Evolutionary conservation across 129 eudicot genomes (phyloP), one percentile per base, ranked within the genome.

Genomic region (Flaveria sonorensis): DNA sequence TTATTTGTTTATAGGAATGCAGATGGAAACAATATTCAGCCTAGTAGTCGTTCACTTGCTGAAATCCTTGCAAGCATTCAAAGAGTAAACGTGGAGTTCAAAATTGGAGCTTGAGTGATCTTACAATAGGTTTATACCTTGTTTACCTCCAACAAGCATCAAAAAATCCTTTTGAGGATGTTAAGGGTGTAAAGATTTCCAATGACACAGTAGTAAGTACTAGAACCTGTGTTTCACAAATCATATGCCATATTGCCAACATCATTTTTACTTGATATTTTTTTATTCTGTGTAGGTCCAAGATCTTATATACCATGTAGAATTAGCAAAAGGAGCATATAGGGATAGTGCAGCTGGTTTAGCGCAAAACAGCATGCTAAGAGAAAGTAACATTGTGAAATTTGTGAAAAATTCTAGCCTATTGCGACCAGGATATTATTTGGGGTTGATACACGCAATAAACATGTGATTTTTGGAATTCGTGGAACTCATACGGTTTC

Each of bases 81-180:
- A 81, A 86, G 63, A 91, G 97, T 72, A 92, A 92, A 82, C 81
- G 85, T 74, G 97, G 99, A 76, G 80, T 95, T 52, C 90, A 92
- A 66, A 92, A 88, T 80, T 95, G 99, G 99, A 89, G 97, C 83
- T 82, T 95, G 59, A 85, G 96, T 82, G 99, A 95, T 86, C 96
- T 95, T 76, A 95, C 99, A 2, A 79, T 95, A 43, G 99, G 99
- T 56, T 84, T 95, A 72, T 95, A 87, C 74, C 97, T 95, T 70
- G 78, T 95, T 12, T 92, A 95, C 88, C 92, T 95, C 69, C 91
- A 82, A 71, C 99, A 95, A 85, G 94, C 99, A 43, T 89, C 99
- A 36, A 81, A 81, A 64, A 81, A 76, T 80, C 86, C 89, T 3
- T 83, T 84, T 55, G 87, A 92, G 76, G 96, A 92, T 83, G 88